Evolutionary conservation across 768 basidiomycete species (phyloP).

Genomic region (Melanogaster broomeanus): DNA sequence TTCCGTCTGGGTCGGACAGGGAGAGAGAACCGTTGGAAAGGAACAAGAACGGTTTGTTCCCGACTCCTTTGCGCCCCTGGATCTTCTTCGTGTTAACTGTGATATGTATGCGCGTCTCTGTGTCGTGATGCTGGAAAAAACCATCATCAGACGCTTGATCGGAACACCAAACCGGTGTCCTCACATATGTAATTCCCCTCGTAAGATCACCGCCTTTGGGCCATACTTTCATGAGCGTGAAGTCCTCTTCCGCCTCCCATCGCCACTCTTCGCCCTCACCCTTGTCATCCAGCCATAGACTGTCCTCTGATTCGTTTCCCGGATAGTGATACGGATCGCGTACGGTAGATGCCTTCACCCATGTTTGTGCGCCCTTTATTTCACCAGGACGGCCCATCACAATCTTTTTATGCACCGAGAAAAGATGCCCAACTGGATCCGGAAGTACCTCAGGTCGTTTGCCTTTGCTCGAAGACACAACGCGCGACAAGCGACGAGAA

Average conservation of each 20-base stretch:
- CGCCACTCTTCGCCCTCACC: constrained; percentile 52
- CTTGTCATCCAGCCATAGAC: constrained; percentile 28
- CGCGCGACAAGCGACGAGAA: constrained; percentile 27
- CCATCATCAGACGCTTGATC: background rate
- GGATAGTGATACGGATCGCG: constrained; percentile 49
- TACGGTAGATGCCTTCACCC: constrained; percentile 52
- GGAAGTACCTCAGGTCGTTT: constrained; percentile 13
- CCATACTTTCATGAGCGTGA: constrained; percentile 61
- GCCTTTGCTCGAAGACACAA: constrained; percentile 15
- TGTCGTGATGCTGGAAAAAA: constrained; percentile 50
- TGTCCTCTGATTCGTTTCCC: constrained; percentile 40
- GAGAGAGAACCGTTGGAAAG: constrained; percentile 44
- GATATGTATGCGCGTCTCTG: constrained; percentile 58
- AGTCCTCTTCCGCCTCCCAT: constrained; percentile 74
- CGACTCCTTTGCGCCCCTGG: constrained; percentile 53
- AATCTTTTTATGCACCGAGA: constrained; percentile 57
- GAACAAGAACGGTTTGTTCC: constrained; percentile 67
- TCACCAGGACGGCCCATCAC: constrained; percentile 49
- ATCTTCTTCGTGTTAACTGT: constrained; percentile 57
- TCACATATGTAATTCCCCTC: constrained; percentile 63
- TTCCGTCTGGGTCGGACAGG: constrained; percentile 21
- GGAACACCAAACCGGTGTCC: constrained; percentile 23
- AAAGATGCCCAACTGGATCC: constrained; percentile 47
- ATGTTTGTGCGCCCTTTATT: constrained; percentile 51
- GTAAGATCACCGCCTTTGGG: constrained; percentile 40